Evolutionary conservation across 768 basidiomycete genomes (phyloP).

Genomic region (Amanita inopinata): DNA sequence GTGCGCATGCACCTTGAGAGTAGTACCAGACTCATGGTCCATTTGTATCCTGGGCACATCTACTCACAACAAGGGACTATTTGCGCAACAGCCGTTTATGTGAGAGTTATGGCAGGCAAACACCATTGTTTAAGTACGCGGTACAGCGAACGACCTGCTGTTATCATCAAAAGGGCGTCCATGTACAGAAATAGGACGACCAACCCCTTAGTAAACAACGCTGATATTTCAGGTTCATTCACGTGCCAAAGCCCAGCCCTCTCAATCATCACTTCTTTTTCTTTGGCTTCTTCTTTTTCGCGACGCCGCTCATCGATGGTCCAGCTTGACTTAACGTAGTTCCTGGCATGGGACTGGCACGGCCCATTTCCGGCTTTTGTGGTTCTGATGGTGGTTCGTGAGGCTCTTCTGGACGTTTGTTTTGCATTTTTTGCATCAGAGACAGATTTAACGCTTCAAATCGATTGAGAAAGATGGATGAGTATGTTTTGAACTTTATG

Average conservation of each 20-base stretch:
- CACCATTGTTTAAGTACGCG: background rate
- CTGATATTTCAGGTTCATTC: background rate
- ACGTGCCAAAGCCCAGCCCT: background rate
- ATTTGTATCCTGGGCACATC: too few species aligned
- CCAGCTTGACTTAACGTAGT: conserved; percentile 25
- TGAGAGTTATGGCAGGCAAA: too few species aligned
- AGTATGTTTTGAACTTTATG: conserved; percentile 92
- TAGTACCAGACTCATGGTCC: too few species aligned
- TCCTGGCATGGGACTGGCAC: conserved; percentile 20
- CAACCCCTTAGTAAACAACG: too few species aligned
- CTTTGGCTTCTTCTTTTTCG: conserved; percentile 76
- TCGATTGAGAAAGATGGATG: conserved; percentile 91
- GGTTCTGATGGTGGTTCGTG: conserved; percentile 17
- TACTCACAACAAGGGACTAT: too few species aligned
- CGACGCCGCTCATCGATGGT: conserved; percentile 44
- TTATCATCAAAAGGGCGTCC: too few species aligned
- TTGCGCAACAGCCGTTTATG: too few species aligned
- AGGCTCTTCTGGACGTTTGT: conserved; percentile 33
- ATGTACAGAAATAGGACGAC: too few species aligned
- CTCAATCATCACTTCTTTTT: conserved; percentile 52
- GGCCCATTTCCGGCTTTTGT: conserved; percentile 12
- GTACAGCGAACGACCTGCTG: background rate
- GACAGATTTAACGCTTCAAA: conserved; percentile 88
- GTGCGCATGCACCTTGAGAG: too few species aligned
- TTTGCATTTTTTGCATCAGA: conserved; percentile 82